Evolutionary conservation across 2,329 filamentous ascomycete genomes (phyloP), one percentile per base, ranked within the genome.

Genomic region (Cladophialophora chaetospira): DNA sequence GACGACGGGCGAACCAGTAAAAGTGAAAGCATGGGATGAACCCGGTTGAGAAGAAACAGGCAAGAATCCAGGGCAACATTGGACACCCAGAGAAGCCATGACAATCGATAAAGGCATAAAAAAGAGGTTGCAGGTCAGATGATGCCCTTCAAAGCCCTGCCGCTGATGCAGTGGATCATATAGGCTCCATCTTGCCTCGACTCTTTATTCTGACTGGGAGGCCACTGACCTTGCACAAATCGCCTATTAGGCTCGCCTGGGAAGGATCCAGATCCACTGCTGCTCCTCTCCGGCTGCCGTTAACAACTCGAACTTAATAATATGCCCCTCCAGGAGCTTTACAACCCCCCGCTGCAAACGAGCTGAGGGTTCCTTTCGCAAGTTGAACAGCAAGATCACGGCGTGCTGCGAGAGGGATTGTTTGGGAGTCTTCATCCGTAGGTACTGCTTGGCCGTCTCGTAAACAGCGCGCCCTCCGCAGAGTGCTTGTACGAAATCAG

Each of bases 111-210:
- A 38, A 49, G 46, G 31, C 46, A 49, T 38, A 40, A 49, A 40
- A 58, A 53, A 48, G 42, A 50, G 36, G 55, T 40, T 43, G 55
- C 48, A 55, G 59, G 59, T 61, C 59, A 61, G 59, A 61, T 61
- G 59, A 61, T 58, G 53, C 52, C 55, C 47, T 23, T 58, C 48
- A 38, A 49, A 44, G 35, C 50, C 45, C 47, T 53, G 51, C 31
- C 46, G 42, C 44, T 47, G 54, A 40, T 61, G 49, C 38, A 55
- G 28, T 47, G 56, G 47, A 48, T 52, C 35, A 46, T 50, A 46
- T 43, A 50, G 47, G 47, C 43, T 55, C 58, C 58, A 60, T 60
- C 45, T 10, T 42, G n/a, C 53, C 45, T 55, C 36, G 53, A 46
- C 40, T 47, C 54, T 23, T 15, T 28, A 23, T 29, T 21, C 40